A percentile compares a stretch with the other conserved stretches of the same genome.
These are phyloP conservation scores for Peronospora belbahrii DNA, from an alignment of 352 stramenopile genomes.

Conservation along the genomic window DNA sequence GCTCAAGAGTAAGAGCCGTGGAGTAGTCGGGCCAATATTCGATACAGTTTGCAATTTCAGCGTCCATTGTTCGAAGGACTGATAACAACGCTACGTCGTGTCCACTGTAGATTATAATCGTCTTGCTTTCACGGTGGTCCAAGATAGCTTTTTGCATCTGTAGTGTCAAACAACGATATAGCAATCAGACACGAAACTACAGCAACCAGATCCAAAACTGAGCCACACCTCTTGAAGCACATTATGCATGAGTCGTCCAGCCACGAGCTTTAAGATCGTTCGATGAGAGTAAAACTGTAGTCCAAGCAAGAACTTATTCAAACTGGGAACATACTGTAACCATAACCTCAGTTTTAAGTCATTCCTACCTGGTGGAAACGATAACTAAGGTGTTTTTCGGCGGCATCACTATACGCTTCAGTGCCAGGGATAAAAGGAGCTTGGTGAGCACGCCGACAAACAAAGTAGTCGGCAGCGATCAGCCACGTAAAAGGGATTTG, in stretches of 20 bases:
- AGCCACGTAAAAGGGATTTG: conserved; percentile 57
- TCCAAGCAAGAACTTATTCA: conserved; percentile 3
- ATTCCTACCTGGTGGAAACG: conserved; percentile 59
- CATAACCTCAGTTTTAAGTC: background rate
- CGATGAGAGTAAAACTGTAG: conserved; percentile 66
- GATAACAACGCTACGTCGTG: conserved; percentile 77
- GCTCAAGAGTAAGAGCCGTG: conserved; percentile 52
- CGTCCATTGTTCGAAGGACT: conserved; percentile 56
- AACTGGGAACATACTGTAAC: background rate
- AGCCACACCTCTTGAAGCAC: conserved; percentile 37
- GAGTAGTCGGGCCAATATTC: conserved; percentile 71
- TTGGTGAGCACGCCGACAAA: conserved; percentile 52
- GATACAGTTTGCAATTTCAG: conserved; percentile 34
- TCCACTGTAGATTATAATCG: conserved; percentile 70
- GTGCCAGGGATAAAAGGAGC: conserved; percentile 47
- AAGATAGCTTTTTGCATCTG: conserved; percentile 39
- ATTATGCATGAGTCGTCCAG: conserved; percentile 50
- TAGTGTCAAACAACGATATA: background rate
- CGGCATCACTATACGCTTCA: conserved; percentile 29
- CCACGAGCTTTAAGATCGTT: conserved; percentile 58
- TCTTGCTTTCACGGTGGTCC: conserved; percentile 34
- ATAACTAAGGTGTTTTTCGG: conserved; percentile 50
- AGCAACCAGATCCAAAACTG: background rate
- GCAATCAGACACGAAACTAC: background rate
- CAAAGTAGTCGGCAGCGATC: conserved; percentile 62